phyloP scores from a whole-genome alignment of 1,139 yeast genomes.

The Debaryomycetaceae sp. region DNA sequence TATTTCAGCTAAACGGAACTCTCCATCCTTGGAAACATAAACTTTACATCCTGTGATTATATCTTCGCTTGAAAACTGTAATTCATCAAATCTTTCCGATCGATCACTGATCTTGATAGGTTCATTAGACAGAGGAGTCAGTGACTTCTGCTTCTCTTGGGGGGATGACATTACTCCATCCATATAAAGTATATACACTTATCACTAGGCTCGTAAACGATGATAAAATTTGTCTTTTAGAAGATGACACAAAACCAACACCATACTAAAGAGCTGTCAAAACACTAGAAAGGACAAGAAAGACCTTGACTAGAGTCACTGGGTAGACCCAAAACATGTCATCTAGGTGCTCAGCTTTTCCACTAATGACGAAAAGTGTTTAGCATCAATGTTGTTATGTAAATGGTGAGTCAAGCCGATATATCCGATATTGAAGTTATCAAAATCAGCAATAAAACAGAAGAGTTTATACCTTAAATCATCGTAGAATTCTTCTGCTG shows the following conservation, averaged over 20 bases:
- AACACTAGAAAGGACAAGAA: not conserved
- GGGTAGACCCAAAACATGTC: not conserved
- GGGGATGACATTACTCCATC: conserved; percentile 4
- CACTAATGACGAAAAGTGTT: not conserved
- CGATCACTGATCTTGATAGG: conserved; percentile 13
- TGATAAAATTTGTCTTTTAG: not conserved
- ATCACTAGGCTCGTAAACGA: not conserved
- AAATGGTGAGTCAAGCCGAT: conserved; percentile 18
- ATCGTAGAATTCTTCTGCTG: conserved; percentile 12
- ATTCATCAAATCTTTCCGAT: conserved; percentile 7
- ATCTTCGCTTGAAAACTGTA: conserved; percentile 39
- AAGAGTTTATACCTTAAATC: conserved; percentile 25
- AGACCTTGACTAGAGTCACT: not conserved
- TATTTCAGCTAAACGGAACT: conserved; percentile 77
- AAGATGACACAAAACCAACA: not conserved
- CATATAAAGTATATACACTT: not conserved
- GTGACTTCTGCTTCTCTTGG: conserved; percentile 2
- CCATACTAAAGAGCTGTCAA: not conserved
- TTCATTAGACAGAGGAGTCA: conserved; percentile 9
- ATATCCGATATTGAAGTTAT: conserved; percentile 34
- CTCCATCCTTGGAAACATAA: conserved; percentile 77
- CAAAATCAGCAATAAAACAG: conserved; percentile 32
- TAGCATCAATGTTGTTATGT: not conserved
- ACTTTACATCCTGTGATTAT: conserved; percentile 74
- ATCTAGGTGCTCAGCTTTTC: not conserved